These are phyloP conservation scores for Yamadazyma atmosphaerica DNA, from an alignment of 1,139 yeast genomes.

Conservation along the genomic window DNA sequence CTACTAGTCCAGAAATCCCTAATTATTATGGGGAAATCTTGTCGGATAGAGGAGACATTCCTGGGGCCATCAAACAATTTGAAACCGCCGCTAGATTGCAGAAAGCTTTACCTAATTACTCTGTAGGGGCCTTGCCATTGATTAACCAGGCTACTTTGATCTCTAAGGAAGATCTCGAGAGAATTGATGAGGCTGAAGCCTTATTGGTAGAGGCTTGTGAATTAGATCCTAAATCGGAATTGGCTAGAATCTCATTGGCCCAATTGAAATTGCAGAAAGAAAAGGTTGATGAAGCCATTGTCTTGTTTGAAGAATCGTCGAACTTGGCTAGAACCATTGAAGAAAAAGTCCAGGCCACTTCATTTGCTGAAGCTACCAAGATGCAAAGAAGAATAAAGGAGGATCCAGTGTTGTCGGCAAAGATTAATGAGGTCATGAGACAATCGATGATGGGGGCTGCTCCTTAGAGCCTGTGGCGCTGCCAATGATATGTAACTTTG, in stretches of 20 bases:
- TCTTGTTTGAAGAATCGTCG: slow-evolving; percentile 79
- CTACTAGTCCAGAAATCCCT: slow-evolving; percentile 88
- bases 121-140: slow-evolving; percentile 86
- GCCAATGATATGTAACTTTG: slow-evolving; percentile 5
- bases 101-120: slow-evolving; percentile 56
- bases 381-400: slow-evolving; percentile 72
- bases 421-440: slow-evolving; percentile 47
- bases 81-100: slow-evolving; percentile 87
- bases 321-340: slow-evolving; percentile 78
- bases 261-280: slow-evolving; percentile 86
- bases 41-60: slow-evolving; percentile 74
- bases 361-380: slow-evolving; percentile 89
- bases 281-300: slow-evolving; percentile 78
- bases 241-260: slow-evolving; percentile 87
- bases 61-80: slow-evolving; percentile 78
- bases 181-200: slow-evolving; percentile 61
- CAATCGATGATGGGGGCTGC: slow-evolving; percentile 19
- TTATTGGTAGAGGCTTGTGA: slow-evolving; percentile 76
- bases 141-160: slow-evolving; percentile 84
- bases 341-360: slow-evolving; percentile 89
- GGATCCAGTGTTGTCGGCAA: slow-evolving; percentile 58
- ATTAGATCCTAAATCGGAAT: slow-evolving; percentile 84
- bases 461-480: background rate
- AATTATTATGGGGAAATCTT: slow-evolving; percentile 94
- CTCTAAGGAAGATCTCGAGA: slow-evolving; percentile 56